These are phyloP conservation scores for Podila epicladia DNA, from an alignment of 192 early-diverging fungal species.

Conservation along the genomic window DNA sequence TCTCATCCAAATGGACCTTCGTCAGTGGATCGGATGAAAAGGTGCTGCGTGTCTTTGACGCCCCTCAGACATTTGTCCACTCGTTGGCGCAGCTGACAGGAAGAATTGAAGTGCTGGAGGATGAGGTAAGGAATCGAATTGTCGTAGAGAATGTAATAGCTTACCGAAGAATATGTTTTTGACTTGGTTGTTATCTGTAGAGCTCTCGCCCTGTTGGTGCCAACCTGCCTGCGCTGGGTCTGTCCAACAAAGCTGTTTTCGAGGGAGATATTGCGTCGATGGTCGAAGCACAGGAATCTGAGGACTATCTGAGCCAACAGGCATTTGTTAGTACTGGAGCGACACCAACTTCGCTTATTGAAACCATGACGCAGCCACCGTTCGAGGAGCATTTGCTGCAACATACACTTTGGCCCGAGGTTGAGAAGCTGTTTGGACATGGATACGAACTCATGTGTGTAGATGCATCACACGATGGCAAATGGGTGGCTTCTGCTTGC, in stretches of 20 bases:
- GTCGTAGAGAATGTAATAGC: too few relatives aligned
- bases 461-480: constrained; percentile 76
- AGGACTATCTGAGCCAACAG: constrained; percentile 66
- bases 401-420: constrained; percentile 96
- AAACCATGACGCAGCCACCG: constrained; percentile 71
- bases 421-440: constrained; percentile 97
- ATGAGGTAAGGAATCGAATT: constrained; percentile 32
- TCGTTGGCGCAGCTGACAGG: constrained; percentile 65
- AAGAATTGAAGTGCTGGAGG: constrained; percentile 39
- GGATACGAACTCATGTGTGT: constrained; percentile 90
- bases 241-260: constrained; percentile 95
- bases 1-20: constrained; percentile 76
- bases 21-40: constrained; percentile 96
- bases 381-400: constrained; percentile 91
- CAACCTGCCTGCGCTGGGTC: constrained; percentile 88
- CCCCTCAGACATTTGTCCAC: constrained; percentile 80
- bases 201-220: constrained; percentile 76
- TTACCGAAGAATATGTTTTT: too few relatives aligned
- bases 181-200: constrained; percentile 2
- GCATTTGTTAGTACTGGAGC: constrained; percentile 65
- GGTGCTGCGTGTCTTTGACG: constrained; percentile 89
- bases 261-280: constrained; percentile 58
- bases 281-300: constrained; percentile 62
- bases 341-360: constrained; percentile 49
- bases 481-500: constrained; percentile 77